Conservation (phyloP, 495 filamentous ascomycete genomes). For the Evansstolkia leycettana region DNA sequence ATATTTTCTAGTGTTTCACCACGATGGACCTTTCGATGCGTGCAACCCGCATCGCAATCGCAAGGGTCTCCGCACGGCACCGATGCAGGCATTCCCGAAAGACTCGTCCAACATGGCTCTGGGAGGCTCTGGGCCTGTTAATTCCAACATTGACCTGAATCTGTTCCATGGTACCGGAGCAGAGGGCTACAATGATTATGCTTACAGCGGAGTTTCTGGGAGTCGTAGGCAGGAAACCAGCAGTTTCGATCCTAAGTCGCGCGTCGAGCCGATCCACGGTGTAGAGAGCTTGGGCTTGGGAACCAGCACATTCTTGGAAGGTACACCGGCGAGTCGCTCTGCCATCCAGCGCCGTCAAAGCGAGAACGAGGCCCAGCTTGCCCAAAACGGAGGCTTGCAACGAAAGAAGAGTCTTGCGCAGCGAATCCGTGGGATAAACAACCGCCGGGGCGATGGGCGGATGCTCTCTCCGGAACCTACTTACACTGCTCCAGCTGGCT, state of each 20-base stretch:
- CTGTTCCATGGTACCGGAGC: constrained; percentile 68
- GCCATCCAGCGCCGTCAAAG: constrained; percentile 70
- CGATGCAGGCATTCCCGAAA: constrained; percentile 93
- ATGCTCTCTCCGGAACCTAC: constrained; percentile 43
- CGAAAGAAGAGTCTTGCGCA: constrained; percentile 93
- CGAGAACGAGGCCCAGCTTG: constrained; percentile 39
- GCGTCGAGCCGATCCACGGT: constrained; percentile 65
- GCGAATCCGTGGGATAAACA: constrained; percentile 59
- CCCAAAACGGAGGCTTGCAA: constrained; percentile 50
- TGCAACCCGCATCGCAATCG: constrained; percentile 93
- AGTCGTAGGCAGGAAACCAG: constrained; percentile 29
- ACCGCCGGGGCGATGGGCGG: constrained; percentile 36
- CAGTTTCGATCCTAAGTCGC: constrained; percentile 45
- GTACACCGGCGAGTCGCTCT: constrained; percentile 72
- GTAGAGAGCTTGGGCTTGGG: constrained; percentile 76
- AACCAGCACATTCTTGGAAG: constrained; percentile 92
- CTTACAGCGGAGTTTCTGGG: constrained; percentile 24
- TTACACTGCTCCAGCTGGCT: constrained; percentile 15
- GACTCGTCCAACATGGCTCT: constrained; percentile 85
- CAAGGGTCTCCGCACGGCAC: constrained; percentile 67
- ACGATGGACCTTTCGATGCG: constrained; percentile 97
- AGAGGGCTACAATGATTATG: constrained; percentile 80
- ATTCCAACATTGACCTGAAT: constrained; percentile 69
- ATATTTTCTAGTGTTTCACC: constrained; percentile 79
- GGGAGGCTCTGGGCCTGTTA: constrained; percentile 76